phyloP scores from a whole-genome alignment of 1,284 basidiomycete genomes.

The Irpex lacteus region DNA sequence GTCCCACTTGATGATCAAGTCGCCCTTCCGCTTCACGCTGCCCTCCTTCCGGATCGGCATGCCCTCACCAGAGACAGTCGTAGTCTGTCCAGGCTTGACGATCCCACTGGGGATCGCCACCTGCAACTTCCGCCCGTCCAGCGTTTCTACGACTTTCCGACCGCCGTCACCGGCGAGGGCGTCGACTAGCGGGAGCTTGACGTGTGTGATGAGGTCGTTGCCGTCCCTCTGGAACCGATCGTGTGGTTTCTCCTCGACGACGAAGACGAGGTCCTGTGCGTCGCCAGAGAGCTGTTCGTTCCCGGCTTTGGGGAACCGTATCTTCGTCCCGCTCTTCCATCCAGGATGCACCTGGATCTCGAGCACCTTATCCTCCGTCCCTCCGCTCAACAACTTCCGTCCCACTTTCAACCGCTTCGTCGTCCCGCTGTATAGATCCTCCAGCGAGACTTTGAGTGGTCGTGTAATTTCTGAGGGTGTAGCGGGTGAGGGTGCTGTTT shows the following conservation, averaged over 20 bases:
- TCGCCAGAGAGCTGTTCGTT: conserved; percentile 80
- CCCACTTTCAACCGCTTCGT: conserved; percentile 91
- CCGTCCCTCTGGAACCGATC: conserved; percentile 72
- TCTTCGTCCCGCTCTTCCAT: conserved; percentile 89
- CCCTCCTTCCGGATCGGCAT: conserved; percentile 89
- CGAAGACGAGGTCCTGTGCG: conserved; percentile 84
- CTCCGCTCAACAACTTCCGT: conserved; percentile 68
- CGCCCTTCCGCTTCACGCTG: conserved; percentile 72
- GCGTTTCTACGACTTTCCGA: conserved; percentile 57
- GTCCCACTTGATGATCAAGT: conserved; percentile 82
- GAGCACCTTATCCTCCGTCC: conserved; percentile 87
- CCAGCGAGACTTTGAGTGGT: conserved; percentile 84
- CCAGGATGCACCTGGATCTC: conserved; percentile 87
- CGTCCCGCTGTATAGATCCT: conserved; percentile 89
- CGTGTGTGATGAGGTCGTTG: conserved; percentile 69
- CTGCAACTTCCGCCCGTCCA: conserved; percentile 79
- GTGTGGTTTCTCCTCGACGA: conserved; percentile 91
- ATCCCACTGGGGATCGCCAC: conserved; percentile 67
- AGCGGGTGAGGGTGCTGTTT: conserved; percentile 15
- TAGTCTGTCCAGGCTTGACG: conserved; percentile 79
- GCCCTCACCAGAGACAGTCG: conserved; percentile 72
- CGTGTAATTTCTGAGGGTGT: conserved; percentile 68
- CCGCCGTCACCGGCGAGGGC: conserved; percentile 64
- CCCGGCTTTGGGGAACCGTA: conserved; percentile 84
- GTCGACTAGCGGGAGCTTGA: conserved; percentile 78